phyloP scores from a whole-genome alignment of 768 basidiomycete species.

The Mycena alexandri region DNA sequence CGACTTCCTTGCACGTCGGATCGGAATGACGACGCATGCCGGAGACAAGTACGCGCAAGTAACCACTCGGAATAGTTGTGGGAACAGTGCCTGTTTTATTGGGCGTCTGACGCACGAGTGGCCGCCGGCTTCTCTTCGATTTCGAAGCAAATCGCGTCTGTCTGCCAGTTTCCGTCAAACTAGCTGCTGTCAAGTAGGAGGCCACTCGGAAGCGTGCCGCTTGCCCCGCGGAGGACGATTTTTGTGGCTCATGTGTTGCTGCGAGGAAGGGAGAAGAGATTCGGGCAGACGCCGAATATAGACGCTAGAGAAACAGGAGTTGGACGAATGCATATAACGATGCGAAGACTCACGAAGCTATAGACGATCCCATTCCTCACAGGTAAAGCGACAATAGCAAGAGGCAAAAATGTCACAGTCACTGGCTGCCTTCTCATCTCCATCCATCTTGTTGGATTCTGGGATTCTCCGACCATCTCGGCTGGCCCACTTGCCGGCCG shows the following conservation, averaged over 20 bases:
- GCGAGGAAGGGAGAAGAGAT: background rate
- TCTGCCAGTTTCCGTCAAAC: slow-evolving; percentile 34
- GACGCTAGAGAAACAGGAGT: background rate
- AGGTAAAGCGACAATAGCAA: slow-evolving; percentile 18
- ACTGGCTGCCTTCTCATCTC: background rate
- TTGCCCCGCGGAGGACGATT: slow-evolving; percentile 21
- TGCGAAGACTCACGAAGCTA: slow-evolving; percentile 31
- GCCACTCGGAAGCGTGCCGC: slow-evolving; percentile 27
- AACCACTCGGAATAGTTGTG: slow-evolving; percentile 21
- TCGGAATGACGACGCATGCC: slow-evolving; percentile 9
- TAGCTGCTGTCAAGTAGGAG: slow-evolving; percentile 23
- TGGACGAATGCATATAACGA: too few relatives aligned
- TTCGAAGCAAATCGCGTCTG: slow-evolving; percentile 18
- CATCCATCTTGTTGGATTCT: background rate
- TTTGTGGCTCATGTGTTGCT: background rate
- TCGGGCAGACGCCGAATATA: slow-evolving; percentile 2
- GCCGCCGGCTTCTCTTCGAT: background rate
- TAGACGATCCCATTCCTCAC: slow-evolving; percentile 16
- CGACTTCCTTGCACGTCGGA: slow-evolving; percentile 33
- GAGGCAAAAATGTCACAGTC: slow-evolving; percentile 24
- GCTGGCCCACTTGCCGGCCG: slow-evolving; percentile 1
- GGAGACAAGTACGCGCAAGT: background rate
- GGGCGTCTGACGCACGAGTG: slow-evolving; percentile 9
- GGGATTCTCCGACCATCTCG: slow-evolving; percentile 2
- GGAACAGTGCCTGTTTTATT: slow-evolving; percentile 34